Percentiles rank a stretch among this genome's conserved stretches.
phyloP scores from a whole-genome alignment of 352 stramenopile species.

The Hyaloperonospora brassicae region DNA sequence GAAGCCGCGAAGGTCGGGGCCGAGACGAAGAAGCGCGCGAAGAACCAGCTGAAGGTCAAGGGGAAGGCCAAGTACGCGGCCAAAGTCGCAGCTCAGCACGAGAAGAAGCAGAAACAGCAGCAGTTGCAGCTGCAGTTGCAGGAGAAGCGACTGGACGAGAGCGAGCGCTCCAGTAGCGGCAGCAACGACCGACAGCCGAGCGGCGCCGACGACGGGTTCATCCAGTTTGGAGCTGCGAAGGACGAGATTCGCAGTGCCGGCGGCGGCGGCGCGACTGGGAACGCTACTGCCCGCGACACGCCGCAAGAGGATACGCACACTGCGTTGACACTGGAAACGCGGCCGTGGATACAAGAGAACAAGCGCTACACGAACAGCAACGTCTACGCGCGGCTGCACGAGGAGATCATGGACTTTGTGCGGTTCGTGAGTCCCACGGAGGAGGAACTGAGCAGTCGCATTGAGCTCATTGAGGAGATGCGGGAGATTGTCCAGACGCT shows the following conservation, averaged over 20 bases:
- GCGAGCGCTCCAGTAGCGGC: not conserved
- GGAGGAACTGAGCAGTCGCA: conserved; percentile 62
- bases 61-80: conserved; percentile 40
- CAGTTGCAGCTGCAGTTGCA: no score
- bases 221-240: conserved; percentile 28
- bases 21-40: conserved; percentile 37
- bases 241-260: conserved; percentile 5
- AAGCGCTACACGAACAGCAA: conserved; percentile 56
- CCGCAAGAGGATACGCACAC: conserved; percentile 11
- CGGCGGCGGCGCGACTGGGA: conserved; percentile 6
- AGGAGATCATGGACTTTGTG: conserved; percentile 95
- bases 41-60: conserved; percentile 55
- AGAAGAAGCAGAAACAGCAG: conserved; percentile 19
- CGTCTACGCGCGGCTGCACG: conserved; percentile 87
- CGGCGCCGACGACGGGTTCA: conserved; percentile 40
- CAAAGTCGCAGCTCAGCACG: conserved; percentile 25
- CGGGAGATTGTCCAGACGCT: conserved; percentile 42
- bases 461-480: conserved; percentile 75
- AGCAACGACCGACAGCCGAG: conserved; percentile 6
- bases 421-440: conserved; percentile 81
- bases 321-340: conserved; percentile 34
- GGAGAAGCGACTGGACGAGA: conserved; percentile 26
- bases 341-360: conserved; percentile 64
- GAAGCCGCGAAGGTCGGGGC: conserved; percentile 23
- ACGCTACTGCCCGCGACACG: not conserved